A percentile compares a stretch with the other conserved stretches of the same genome.
phyloP scores from a whole-genome alignment of 2,329 filamentous ascomycete species.

The Sporothrix curviconia region DNA sequence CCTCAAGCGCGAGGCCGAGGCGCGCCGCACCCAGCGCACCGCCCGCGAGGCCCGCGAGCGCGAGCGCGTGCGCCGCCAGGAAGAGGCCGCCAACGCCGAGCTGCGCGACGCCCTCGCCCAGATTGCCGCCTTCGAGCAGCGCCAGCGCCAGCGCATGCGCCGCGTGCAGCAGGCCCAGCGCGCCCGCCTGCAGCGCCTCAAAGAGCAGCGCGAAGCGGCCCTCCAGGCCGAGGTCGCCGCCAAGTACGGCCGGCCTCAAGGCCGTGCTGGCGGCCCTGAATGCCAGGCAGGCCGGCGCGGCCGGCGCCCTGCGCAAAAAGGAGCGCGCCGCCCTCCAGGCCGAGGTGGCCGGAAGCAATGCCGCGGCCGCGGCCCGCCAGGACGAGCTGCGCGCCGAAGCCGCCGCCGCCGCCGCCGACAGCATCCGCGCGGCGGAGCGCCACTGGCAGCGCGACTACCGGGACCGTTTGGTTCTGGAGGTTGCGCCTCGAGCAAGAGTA shows the following conservation, averaged over 20 bases:
- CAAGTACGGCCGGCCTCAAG: constrained; percentile 9
- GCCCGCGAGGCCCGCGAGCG: constrained; percentile 7
- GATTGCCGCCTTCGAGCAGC: constrained; percentile 43
- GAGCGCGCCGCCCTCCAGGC: constrained; percentile 24
- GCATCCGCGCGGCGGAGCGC: constrained; percentile 29
- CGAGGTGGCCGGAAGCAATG: constrained; percentile 15
- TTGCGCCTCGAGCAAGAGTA: constrained; percentile 40
- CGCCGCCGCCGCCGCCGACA: constrained; percentile 24
- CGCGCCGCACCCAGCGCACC: constrained; percentile 30
- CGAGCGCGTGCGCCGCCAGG: constrained; percentile 20
- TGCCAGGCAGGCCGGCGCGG: constrained; percentile 22
- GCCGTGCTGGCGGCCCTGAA: background rate
- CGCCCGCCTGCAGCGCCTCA: constrained; percentile 32
- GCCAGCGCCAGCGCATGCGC: constrained; percentile 28
- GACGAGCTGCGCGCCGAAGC: constrained; percentile 29
- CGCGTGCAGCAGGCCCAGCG: constrained; percentile 26
- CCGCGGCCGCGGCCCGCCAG: constrained; percentile 23
- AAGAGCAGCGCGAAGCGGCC: constrained; percentile 34
- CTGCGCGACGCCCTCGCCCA: constrained; percentile 34
- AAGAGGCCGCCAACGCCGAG: constrained; percentile 28
- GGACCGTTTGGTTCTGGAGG: constrained; percentile 35
- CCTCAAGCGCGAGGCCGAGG: constrained; percentile 33
- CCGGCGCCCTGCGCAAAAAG: constrained; percentile 32
- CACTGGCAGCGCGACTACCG: constrained; percentile 36
- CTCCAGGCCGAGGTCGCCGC: constrained; percentile 21